Percentiles rank a stretch among this genome's conserved stretches.
Conservation (phyloP, 2,329 filamentous ascomycete species). For the Clonostachys byssicola region DNA sequence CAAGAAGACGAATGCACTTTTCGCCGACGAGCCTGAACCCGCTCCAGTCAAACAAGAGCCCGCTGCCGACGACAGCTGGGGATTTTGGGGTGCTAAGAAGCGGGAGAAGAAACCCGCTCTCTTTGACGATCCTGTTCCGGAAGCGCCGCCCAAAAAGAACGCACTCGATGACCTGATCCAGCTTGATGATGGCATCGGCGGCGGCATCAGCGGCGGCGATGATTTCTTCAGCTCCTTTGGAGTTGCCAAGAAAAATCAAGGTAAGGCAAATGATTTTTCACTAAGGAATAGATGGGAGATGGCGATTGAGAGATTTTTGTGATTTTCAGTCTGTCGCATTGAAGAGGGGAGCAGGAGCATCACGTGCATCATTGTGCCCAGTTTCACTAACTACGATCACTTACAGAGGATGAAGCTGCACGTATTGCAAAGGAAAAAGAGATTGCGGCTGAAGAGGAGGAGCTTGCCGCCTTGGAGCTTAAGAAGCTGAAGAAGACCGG, state of each 20-base stretch:
- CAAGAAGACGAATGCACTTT: conserved; percentile 11
- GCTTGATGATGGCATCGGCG: conserved; percentile 21
- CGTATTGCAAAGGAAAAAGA: conserved; percentile 24
- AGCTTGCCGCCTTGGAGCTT: conserved; percentile 15
- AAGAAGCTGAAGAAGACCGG: conserved; percentile 17
- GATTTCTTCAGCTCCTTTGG: conserved; percentile 55
- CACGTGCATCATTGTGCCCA: too few species aligned
- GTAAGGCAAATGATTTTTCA: conserved; percentile 38
- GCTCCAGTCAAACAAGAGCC: conserved; percentile 6
- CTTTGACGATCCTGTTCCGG: conserved; percentile 8
- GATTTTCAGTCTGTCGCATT: conserved; percentile 2
- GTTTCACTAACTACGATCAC: background rate
- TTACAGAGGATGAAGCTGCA: conserved; percentile 41
- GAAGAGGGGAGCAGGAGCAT: too few species aligned
- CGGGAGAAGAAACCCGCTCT: conserved; percentile 13
- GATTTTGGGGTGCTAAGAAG: conserved; percentile 5
- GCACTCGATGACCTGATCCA: conserved; percentile 27
- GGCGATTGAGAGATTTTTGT: too few species aligned
- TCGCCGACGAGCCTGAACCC: conserved; percentile 5
- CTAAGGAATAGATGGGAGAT: too few species aligned
- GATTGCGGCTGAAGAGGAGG: conserved; percentile 10
- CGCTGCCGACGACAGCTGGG: conserved; percentile 9
- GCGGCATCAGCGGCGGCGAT: conserved; percentile 26
- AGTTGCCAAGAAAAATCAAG: conserved; percentile 31
- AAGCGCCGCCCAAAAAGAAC: conserved; percentile 25